Base-by-base conservation (phyloP, 2,329 filamentous ascomycete genomes). In the Pestalotiopsis sp. region DNA sequence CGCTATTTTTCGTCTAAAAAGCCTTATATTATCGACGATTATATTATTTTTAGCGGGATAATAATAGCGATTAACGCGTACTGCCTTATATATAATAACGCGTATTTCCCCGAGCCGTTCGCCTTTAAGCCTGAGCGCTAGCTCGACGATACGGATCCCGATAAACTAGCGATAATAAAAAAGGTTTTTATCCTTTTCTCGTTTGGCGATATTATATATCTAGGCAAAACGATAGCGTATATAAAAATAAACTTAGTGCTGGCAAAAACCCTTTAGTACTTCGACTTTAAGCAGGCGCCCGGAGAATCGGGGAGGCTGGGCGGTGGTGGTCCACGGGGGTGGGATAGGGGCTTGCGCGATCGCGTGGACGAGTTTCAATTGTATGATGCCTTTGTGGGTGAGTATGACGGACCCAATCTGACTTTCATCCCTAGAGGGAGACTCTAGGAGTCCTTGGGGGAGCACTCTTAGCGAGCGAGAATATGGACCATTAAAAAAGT, bases 201-300 rank as follows among this genome's bases (percentile, higher is more conserved):
- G 7, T 67, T 77, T 0, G 80, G 80, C 0, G 75, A 77, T 0
- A 71, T 78, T n/a, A 73, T 71, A 24, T 82, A 80, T 61, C 72
- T 78, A n/a, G 79, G 78, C 1, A 78, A 77, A 62, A 68, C 66
- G 10, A 70, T 76, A 44, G 74, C 74, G 2, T 66, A 72, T 39
- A 67, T 72, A 20, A 69, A 73, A 61, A 26, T 35, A 17, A 70
- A 69, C 59, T 67, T 75, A 13, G 68, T 66, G 2, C 59, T 73
- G 62, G 72, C 71, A 2, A 71, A 70, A 64, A 67, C 70, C 13
- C 62, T 74, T 10, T 70, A 55, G 65, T 70, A 71, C 26, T 69
- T 71, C 26, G 70, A 70, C 22, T 71, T 71, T 11, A 30, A 62
- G 59, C 24, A 11, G 13, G 59, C 59, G 24, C 26, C 59, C 3